phyloP scores from a whole-genome alignment of 208 protist genomes.

The Strigomonas culicis region DNA sequence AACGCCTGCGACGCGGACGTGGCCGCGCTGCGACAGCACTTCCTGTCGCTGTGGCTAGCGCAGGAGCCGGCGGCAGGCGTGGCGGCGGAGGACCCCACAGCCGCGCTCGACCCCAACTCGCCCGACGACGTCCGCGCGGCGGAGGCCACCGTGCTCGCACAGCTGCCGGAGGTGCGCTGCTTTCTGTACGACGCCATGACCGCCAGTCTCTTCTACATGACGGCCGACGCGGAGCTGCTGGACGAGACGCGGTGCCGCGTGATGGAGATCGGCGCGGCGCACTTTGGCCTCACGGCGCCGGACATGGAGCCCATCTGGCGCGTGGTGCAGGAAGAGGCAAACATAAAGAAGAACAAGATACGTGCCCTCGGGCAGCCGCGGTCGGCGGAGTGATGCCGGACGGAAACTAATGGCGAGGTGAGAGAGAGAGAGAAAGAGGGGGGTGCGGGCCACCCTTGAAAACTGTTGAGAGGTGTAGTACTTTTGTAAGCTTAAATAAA shows the following conservation, averaged over 20 bases:
- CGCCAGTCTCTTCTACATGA: slow-evolving; percentile 58
- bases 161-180: slow-evolving; percentile 56
- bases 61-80: slow-evolving; percentile 2
- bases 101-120: not conserved
- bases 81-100: not conserved
- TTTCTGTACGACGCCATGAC: slow-evolving; percentile 84
- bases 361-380: slow-evolving; percentile 52
- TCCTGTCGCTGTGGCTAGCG: slow-evolving; percentile 27
- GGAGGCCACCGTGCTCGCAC: slow-evolving; percentile 31
- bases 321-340: slow-evolving; percentile 54
- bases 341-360: slow-evolving; percentile 62
- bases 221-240: slow-evolving; percentile 30
- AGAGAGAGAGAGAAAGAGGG: too few species aligned
- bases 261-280: slow-evolving; percentile 25
- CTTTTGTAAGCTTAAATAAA: not conserved
- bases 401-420: not conserved
- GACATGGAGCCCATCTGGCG: slow-evolving; percentile 50
- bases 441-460: too few species aligned
- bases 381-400: slow-evolving; percentile 26
- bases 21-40: slow-evolving; percentile 34
- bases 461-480: too few species aligned
- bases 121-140: slow-evolving; percentile 21
- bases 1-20: slow-evolving; percentile 50
- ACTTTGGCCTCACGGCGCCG: slow-evolving; percentile 43
- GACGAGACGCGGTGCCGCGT: slow-evolving; percentile 36